Conservation (phyloP, 768 basidiomycete genomes). For the Russula dissimulans region DNA sequence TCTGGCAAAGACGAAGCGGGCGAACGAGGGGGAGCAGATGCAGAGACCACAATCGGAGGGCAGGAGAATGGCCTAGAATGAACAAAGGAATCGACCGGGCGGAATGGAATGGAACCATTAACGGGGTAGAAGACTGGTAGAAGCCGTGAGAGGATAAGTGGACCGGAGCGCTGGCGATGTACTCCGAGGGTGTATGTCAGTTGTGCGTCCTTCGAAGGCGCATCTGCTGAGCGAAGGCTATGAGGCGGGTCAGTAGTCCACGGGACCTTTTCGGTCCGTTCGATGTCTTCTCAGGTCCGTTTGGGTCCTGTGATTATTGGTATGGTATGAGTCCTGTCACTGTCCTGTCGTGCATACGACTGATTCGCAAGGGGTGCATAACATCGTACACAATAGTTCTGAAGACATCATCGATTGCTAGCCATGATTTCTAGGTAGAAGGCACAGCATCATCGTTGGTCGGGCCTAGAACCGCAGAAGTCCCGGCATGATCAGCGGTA, state of each 20-base stretch:
- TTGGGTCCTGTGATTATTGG: constrained; percentile 5
- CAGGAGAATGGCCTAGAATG: neutral
- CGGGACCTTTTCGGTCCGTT: constrained; percentile 1
- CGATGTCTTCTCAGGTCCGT: neutral
- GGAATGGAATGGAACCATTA: constrained; percentile 6
- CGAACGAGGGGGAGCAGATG: neutral
- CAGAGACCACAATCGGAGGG: neutral
- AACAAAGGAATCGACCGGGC: neutral
- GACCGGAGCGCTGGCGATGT: constrained; percentile 7
- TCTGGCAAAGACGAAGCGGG: neutral
- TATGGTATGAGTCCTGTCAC: neutral
- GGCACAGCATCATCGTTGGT: neutral
- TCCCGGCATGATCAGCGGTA: neutral
- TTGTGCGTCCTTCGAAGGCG: neutral
- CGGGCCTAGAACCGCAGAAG: neutral
- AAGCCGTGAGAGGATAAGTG: neutral
- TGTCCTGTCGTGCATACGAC: neutral
- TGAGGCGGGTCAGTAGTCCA: neutral
- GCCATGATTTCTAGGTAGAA: constrained; percentile 1
- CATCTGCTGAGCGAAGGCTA: neutral
- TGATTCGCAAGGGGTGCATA: constrained; percentile 14
- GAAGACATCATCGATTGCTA: neutral
- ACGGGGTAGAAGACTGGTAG: neutral
- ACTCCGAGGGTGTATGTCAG: constrained; percentile 1
- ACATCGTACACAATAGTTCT: neutral